Conservation (phyloP, 116 monocot genomes). For the Iris pallida region DNA sequence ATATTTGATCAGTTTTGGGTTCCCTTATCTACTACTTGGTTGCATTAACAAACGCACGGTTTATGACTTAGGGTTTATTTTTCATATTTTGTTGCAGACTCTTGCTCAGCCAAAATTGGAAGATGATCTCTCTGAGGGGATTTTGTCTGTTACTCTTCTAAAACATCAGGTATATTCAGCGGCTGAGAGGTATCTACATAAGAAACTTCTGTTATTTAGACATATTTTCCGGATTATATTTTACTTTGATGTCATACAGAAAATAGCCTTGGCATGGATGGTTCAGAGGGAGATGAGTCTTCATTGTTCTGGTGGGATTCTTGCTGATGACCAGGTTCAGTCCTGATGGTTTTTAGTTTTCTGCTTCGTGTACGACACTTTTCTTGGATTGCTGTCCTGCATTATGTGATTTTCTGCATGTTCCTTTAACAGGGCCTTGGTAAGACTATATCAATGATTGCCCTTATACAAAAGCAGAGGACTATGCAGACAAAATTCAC, state of each 20-base stretch:
- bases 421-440: constrained; percentile 71
- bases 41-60: neutral
- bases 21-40: neutral
- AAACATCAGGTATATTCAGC: constrained; percentile 66
- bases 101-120: constrained; percentile 67
- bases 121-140: constrained; percentile 72
- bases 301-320: constrained; percentile 89
- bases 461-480: constrained; percentile 74
- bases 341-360: neutral
- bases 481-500: constrained; percentile 47
- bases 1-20: neutral
- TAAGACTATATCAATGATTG: constrained; percentile 85
- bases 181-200: neutral
- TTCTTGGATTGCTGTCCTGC: neutral
- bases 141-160: constrained; percentile 67
- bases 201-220: neutral
- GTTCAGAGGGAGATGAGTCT: constrained; percentile 72
- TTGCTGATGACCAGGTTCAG: constrained; percentile 94
- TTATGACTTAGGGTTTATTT: neutral
- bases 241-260: constrained; percentile 39
- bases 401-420: constrained; percentile 7
- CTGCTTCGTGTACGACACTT: neutral
- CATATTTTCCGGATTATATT: neutral
- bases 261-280: constrained; percentile 96
- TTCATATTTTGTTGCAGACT: constrained; percentile 33